Evolutionary conservation across 495 filamentous ascomycete species (phyloP), one percentile per base, ranked within the genome.

Genomic region (Aspergillus bertholletiae): DNA sequence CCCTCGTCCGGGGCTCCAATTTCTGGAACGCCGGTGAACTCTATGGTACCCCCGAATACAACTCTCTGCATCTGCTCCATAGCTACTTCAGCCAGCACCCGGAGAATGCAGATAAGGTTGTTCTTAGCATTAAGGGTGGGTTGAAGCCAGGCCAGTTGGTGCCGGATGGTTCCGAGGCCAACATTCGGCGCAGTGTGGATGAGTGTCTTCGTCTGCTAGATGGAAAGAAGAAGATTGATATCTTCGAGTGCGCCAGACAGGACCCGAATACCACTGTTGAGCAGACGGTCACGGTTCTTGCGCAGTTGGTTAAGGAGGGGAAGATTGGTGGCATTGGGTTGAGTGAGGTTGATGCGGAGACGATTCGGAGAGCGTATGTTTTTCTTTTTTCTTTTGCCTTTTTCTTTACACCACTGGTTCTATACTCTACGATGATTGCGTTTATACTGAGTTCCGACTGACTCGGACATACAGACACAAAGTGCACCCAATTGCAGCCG

Each of bases 21-120:
- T 84, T 89, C 69, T 93, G 88, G 88, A 92, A 92, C 64, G 89
- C 78, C 40, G 88, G 86, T 59, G 86, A 91, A 58, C 79, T 95
- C 62, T 95, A 95, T 70, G 90, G 90, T 43, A 76, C 84, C 0
- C 80, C 81, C 1, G 80, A 86, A 22, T 74, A 77, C 74, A 90
- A 93, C 76, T 81, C 77, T 2, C 57, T 86, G 28, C 75, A 80
- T 30, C 66, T 88, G 28, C 63, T 88, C 40, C 70, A 78, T 45
- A 69, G 75, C 35, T 88, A 87, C 63, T 87, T 87, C 62, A 71
- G 72, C 35, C 62, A 76, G 55, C 76, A 86, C 65, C 84, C 84
- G 0, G 76, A 84, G 57, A 80, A 85, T 46, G 82, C 83, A 7
- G 65, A 74, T 20, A 81, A 84, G 55, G 77, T 87, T 5, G 74